Evolutionary conservation across 1,139 yeast genomes (phyloP), one percentile per base, ranked within the genome.

Genomic region (Oligophagozyma castellii): DNA sequence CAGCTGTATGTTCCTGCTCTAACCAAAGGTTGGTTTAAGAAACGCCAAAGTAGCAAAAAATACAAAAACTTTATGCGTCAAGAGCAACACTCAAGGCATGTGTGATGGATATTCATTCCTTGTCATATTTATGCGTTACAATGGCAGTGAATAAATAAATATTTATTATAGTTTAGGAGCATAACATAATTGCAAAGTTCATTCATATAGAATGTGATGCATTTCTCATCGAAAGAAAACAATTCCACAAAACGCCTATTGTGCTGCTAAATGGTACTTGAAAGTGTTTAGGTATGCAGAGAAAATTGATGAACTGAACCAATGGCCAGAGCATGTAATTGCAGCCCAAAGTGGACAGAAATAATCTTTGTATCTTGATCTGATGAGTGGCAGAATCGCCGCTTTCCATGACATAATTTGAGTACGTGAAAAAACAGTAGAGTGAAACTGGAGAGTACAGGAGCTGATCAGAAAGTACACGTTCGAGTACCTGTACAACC

Each of bases 301-400:
- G 61, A 46, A 89, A 89, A 53, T 89, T 89, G 42, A 86, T 61
- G 43, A 89, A 80, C 52, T 89, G 96, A 5, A 89, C 93, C 2
- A 86, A 72, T 29, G 94, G 93, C 98, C 98, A 89, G n/a, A 89
- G 73, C 33, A 79, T 63, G 51, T 76, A 80, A 51, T 84, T 86
- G 33, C 76, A 71, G 23, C 77, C 71, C 34, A 86, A 56, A 0
- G 96, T 89, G 23, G 75, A 72, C 20, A 86, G 53, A 50, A 83
- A 86, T 4, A 77, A 61, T 35, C 65, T 68, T 36, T 66, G 60
- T 31, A 84, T 61, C 55, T 81, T 84, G 5, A 54, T 60, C 32
- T 65, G 63, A 13, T 86, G 65, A 10, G 78, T 79, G 2, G 65
- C 67, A 54, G 67, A 61, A 27, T 74, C 70, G 2, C 93, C 93